phyloP scores from a whole-genome alignment of 2,329 filamentous ascomycete genomes.

The Hypoxylon sp. region DNA sequence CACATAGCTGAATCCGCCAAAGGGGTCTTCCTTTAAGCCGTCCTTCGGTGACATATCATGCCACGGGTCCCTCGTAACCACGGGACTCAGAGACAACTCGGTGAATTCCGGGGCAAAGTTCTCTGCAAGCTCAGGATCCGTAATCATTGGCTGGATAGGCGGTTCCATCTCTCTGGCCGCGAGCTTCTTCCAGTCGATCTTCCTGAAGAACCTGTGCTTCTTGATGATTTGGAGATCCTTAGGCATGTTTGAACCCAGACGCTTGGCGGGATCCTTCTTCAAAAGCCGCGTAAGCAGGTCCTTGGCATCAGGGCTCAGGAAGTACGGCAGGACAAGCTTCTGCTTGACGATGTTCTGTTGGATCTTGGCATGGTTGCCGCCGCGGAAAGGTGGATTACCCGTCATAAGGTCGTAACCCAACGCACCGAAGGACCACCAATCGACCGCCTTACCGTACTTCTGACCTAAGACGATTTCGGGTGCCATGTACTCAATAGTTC shows the following conservation, averaged over 20 bases:
- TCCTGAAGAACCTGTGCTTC: slow-evolving; percentile 95
- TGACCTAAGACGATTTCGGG: slow-evolving; percentile 92
- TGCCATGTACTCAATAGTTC: slow-evolving; percentile 99
- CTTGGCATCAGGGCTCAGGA: slow-evolving; percentile 90
- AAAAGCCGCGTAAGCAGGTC: slow-evolving; percentile 91
- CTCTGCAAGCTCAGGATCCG: slow-evolving; percentile 94
- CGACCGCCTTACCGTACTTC: slow-evolving; percentile 92
- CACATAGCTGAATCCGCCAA: slow-evolving; percentile 76
- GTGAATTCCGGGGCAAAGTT: slow-evolving; percentile 98
- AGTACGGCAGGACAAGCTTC: slow-evolving; percentile 91
- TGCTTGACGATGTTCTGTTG: slow-evolving; percentile 96
- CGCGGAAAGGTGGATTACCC: slow-evolving; percentile 90
- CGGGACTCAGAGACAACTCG: slow-evolving; percentile 82
- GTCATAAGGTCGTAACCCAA: slow-evolving; percentile 94
- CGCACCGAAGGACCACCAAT: slow-evolving; percentile 98
- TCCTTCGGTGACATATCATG: slow-evolving; percentile 54
- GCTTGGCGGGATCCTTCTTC: slow-evolving; percentile 91
- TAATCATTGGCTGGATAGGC: slow-evolving; percentile 93
- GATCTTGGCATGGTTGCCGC: slow-evolving; percentile 92
- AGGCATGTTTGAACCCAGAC: slow-evolving; percentile 88
- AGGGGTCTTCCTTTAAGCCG: slow-evolving; percentile 67
- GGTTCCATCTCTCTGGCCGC: slow-evolving; percentile 86
- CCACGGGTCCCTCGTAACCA: slow-evolving; percentile 65
- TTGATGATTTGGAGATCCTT: slow-evolving; percentile 90
- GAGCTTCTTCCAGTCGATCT: slow-evolving; percentile 93